phyloP scores from a whole-genome alignment of 495 filamentous ascomycete genomes.

The Penicillium roqueforti region DNA sequence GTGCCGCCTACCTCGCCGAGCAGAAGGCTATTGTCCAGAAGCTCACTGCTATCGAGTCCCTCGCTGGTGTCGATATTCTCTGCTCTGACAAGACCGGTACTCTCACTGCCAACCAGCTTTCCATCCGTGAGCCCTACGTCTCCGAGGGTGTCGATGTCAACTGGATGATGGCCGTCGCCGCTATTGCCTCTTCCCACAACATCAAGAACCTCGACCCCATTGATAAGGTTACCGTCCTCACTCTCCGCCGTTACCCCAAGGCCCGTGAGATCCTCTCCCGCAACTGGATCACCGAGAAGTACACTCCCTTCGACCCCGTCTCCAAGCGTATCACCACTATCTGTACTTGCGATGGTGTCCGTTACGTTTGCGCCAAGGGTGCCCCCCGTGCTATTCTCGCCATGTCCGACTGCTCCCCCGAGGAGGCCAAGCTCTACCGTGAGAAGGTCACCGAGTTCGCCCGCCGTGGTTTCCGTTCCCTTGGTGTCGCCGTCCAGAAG shows the following conservation, averaged over 20 bases:
- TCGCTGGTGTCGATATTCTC: conserved; percentile 72
- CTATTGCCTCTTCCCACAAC: conserved; percentile 72
- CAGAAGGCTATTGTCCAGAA: conserved; percentile 76
- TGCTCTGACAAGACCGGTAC: conserved; percentile 80
- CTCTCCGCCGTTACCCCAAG: conserved; percentile 69
- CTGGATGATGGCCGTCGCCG: conserved; percentile 77
- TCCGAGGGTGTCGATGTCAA: conserved; percentile 71
- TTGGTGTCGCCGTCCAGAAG: conserved; percentile 70
- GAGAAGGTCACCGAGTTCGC: conserved; percentile 69
- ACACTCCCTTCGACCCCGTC: conserved; percentile 74
- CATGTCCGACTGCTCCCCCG: conserved; percentile 59
- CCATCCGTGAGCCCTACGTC: conserved; percentile 71
- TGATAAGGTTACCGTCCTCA: conserved; percentile 72
- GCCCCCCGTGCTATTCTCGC: conserved; percentile 69
- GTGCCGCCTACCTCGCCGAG: conserved; percentile 69
- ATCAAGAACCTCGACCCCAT: conserved; percentile 73
- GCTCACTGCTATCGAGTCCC: conserved; percentile 70
- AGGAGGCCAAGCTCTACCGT: conserved; percentile 61
- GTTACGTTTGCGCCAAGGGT: conserved; percentile 67
- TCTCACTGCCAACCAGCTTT: conserved; percentile 70
- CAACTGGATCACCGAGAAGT: conserved; percentile 71
- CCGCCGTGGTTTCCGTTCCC: conserved; percentile 76
- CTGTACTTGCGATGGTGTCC: conserved; percentile 62
- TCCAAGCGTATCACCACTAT: conserved; percentile 72
- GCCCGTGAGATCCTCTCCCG: conserved; percentile 63